These are phyloP conservation scores for sweet orange (Citrus sinensis) DNA, from an alignment of 345 rosid species.

Conservation along the genomic window DVS_A1.0 CM039165.1:35843501-35844000, in stretches of 20 bases:
- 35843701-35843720: no score
- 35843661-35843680: neutral
- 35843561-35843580: neutral
- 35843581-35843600: neutral
- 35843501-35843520: neutral
- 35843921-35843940: neutral
- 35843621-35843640: neutral
- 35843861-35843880: neutral
- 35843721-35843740: no score
- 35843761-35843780: neutral
- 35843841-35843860: neutral
- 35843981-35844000: neutral
- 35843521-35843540: neutral
- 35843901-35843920: neutral
- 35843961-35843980: conserved; percentile 11
- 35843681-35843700: neutral
- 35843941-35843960: neutral
- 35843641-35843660: neutral
- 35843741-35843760: no score
- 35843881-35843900: neutral
- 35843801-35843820: neutral
- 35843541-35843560: neutral
- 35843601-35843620: neutral
- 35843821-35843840: neutral
- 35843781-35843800: neutral